Percentiles rank a stretch among this genome's conserved stretches.
These are phyloP conservation scores for Sporobolus alterniflorus DNA, from an alignment of 202 grass and related monocot species.

Conservation along the genomic window DNA sequence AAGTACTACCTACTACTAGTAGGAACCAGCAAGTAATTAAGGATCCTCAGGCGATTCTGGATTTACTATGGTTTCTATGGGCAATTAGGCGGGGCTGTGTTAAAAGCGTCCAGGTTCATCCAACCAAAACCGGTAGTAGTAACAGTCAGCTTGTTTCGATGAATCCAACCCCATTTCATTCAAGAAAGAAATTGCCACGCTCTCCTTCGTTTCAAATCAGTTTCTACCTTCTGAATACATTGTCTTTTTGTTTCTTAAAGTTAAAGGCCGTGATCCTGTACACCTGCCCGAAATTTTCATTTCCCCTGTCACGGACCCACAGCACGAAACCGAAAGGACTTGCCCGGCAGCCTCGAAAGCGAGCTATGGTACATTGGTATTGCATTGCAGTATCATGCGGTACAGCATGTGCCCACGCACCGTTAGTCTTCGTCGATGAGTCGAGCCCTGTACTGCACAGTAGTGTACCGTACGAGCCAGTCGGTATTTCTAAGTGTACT, in stretches of 20 bases:
- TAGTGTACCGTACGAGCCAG: neutral
- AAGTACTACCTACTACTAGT: too few species aligned
- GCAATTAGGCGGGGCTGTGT: too few species aligned
- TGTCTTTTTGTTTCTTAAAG: neutral
- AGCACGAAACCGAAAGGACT: neutral
- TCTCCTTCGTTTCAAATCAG: neutral
- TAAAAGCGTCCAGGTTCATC: too few species aligned
- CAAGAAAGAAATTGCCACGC: neutral
- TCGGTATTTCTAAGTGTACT: constrained; percentile 30
- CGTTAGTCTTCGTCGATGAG: neutral
- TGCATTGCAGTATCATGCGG: neutral
- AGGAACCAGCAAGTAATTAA: too few species aligned
- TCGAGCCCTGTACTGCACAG: neutral
- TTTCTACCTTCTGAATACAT: neutral
- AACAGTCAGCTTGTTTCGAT: too few species aligned
- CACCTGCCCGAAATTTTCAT: neutral
- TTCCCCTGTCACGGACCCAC: neutral
- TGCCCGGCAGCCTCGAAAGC: neutral
- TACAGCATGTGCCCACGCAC: too few species aligned
- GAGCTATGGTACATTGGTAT: constrained; percentile 1
- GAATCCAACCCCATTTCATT: neutral
- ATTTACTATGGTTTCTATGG: too few species aligned
- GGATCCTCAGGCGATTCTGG: too few species aligned
- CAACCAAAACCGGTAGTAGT: too few species aligned
- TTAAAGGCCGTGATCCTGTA: too few species aligned